Evolutionary conservation across 2,329 filamentous ascomycete species (phyloP).

Genomic region (Fusarium nygamai): DNA sequence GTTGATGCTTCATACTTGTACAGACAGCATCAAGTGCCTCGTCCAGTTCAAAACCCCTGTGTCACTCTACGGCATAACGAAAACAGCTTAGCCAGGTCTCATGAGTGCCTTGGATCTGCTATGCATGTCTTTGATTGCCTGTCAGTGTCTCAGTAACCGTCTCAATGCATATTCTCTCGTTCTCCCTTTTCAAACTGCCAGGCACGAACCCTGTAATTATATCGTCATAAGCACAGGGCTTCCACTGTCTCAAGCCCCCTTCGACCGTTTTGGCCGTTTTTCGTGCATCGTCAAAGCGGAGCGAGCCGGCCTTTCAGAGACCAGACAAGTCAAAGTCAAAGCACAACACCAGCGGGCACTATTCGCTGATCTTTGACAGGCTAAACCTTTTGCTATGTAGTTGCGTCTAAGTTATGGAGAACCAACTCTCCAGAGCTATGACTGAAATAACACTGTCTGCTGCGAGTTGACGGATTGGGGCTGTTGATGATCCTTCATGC

Average conservation of each 20-base stretch:
- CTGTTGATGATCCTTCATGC: conserved; percentile 1
- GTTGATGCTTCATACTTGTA: not conserved
- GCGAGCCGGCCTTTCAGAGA: conserved; percentile 18
- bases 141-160: not conserved
- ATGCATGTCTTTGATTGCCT: conserved; percentile 26
- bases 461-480: conserved; percentile 13
- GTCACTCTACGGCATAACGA: not conserved
- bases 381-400: conserved; percentile 2
- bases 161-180: not conserved
- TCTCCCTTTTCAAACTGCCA: not conserved
- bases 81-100: conserved; percentile 1
- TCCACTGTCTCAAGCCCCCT: conserved; percentile 3
- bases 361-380: conserved; percentile 7
- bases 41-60: not conserved
- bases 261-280: not conserved
- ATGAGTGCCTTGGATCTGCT: conserved; percentile 15
- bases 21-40: not conserved
- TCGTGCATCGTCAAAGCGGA: conserved; percentile 10
- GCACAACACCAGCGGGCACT: conserved; percentile 9
- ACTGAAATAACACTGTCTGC: not conserved
- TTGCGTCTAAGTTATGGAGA: not conserved
- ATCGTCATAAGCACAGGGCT: conserved; percentile 12
- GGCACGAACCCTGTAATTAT: not conserved
- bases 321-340: conserved; percentile 6
- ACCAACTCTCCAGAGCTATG: not conserved